Conservation (phyloP, 2,329 filamentous ascomycete genomes). For the Mycogone perniciosa region DNA sequence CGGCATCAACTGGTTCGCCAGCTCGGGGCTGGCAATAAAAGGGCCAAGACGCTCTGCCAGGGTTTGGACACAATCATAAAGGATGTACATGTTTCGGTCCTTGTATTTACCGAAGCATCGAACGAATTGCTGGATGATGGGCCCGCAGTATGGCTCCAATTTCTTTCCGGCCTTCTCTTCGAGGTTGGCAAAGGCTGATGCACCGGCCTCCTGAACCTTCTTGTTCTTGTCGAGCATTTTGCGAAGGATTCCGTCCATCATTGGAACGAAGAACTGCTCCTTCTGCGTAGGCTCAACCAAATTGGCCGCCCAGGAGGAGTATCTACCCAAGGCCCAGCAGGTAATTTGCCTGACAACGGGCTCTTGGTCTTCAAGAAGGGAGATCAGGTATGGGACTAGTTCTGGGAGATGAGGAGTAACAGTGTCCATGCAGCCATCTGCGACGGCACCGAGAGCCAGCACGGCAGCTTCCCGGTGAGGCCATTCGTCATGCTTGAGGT, state of each 20-base stretch:
- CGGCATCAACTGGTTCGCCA: conserved; percentile 87
- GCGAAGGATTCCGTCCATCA: conserved; percentile 92
- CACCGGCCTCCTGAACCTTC: conserved; percentile 92
- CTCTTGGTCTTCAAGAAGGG: conserved; percentile 74
- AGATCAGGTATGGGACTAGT: conserved; percentile 83
- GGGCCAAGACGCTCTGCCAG: conserved; percentile 85
- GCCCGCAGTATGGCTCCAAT: conserved; percentile 77
- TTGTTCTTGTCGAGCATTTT: conserved; percentile 98
- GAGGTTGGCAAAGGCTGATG: conserved; percentile 90
- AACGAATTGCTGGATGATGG: conserved; percentile 89
- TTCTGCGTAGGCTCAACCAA: conserved; percentile 61
- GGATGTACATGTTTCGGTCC: conserved; percentile 96
- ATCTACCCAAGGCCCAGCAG: conserved; percentile 93
- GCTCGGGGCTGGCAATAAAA: conserved; percentile 69
- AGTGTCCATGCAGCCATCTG: conserved; percentile 86
- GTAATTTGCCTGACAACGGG: conserved; percentile 94
- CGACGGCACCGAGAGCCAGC: conserved; percentile 86
- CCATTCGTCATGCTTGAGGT: conserved; percentile 85
- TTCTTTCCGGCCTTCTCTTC: conserved; percentile 85
- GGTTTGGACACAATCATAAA: conserved; percentile 98
- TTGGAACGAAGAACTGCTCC: conserved; percentile 78
- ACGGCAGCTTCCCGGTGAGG: conserved; percentile 89
- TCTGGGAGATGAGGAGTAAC: conserved; percentile 88
- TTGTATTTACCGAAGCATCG: conserved; percentile 93
- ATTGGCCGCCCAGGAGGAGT: conserved; percentile 84